phyloP scores from a whole-genome alignment of 106 monocot species.

The Apostasia ramifera region DNA sequence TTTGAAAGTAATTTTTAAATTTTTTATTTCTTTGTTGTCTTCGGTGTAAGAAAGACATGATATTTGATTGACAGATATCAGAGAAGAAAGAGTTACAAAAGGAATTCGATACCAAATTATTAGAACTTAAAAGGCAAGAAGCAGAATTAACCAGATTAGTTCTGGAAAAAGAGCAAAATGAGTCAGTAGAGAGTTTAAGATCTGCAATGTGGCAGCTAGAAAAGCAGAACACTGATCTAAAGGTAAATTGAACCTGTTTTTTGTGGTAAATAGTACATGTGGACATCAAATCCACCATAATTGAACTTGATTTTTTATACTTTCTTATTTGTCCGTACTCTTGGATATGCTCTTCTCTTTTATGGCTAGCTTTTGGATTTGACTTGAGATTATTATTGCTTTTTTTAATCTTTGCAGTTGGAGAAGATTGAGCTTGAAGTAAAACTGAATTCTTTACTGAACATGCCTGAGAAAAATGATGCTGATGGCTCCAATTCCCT shows the following conservation, averaged over 20 bases:
- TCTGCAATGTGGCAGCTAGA: conserved; percentile 23
- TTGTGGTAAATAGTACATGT: not conserved
- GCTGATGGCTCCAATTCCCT: conserved; percentile 16
- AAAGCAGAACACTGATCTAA: conserved; percentile 57
- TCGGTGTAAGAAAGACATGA: not conserved
- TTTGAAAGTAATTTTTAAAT: not conserved
- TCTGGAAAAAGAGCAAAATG: conserved; percentile 25
- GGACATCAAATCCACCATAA: not conserved
- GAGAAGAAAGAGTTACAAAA: conserved; percentile 41
- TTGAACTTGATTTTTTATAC: not conserved
- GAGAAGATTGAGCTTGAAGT: conserved; percentile 53
- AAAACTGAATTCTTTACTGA: conserved; percentile 19
- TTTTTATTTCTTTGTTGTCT: not conserved
- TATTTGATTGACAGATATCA: conserved; percentile 25
- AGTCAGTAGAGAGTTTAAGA: conserved; percentile 42
- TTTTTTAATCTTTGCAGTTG: conserved; percentile 20
- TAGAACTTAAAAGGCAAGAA: conserved; percentile 43
- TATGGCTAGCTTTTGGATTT: not conserved
- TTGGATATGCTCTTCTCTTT: not conserved
- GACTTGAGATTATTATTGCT: not conserved
- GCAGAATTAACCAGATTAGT: conserved; percentile 34
- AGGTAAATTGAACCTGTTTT: conserved; percentile 31
- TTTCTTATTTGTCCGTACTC: not conserved
- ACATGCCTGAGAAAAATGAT: conserved; percentile 20
- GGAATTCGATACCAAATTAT: conserved; percentile 35